Conservation (phyloP, 352 stramenopile genomes). For the Blastocystis sp. region DNA sequence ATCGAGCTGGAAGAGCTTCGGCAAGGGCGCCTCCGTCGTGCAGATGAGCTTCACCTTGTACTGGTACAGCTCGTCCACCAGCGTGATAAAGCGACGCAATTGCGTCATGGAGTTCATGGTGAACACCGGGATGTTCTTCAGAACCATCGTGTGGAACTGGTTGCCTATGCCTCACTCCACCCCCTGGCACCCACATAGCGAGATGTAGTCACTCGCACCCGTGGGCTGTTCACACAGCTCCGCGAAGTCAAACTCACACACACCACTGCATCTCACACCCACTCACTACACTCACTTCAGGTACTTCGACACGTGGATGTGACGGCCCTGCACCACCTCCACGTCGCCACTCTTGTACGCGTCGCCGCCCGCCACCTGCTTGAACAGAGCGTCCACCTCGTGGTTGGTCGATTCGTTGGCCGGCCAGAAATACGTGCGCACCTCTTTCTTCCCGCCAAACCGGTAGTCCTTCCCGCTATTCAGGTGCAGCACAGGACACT, state of each 20-base stretch:
- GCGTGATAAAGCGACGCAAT: constrained; percentile 89
- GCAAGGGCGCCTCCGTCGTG: constrained; percentile 59
- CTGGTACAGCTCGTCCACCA: constrained; percentile 95
- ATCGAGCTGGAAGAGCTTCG: constrained; percentile 71
- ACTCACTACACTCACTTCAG: constrained; percentile 74
- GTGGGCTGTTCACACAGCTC: constrained; percentile 88
- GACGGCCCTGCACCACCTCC: constrained; percentile 80
- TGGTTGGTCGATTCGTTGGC: constrained; percentile 71
- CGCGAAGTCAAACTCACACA: constrained; percentile 85
- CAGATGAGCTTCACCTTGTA: constrained; percentile 72
- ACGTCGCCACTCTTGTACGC: constrained; percentile 73
- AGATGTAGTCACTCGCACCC: constrained; percentile 89
- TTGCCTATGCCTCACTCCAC: constrained; percentile 69
- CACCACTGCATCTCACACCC: constrained; percentile 32
- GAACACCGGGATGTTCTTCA: constrained; percentile 83
- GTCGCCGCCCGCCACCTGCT: constrained; percentile 71
- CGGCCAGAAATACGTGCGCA: constrained; percentile 75
- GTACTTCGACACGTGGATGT: constrained; percentile 74
- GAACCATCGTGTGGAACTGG: constrained; percentile 84
- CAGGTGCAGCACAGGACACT: constrained; percentile 81
- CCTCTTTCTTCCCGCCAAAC: constrained; percentile 70
- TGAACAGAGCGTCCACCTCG: constrained; percentile 75
- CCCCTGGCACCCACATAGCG: constrained; percentile 75
- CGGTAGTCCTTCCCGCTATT: constrained; percentile 79
- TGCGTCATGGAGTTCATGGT: constrained; percentile 83